Evolutionary conservation across 306 rosid genomes (phyloP), one percentile per base, ranked within the genome.

Genomic region (Dalbergia cultrata): DNA sequence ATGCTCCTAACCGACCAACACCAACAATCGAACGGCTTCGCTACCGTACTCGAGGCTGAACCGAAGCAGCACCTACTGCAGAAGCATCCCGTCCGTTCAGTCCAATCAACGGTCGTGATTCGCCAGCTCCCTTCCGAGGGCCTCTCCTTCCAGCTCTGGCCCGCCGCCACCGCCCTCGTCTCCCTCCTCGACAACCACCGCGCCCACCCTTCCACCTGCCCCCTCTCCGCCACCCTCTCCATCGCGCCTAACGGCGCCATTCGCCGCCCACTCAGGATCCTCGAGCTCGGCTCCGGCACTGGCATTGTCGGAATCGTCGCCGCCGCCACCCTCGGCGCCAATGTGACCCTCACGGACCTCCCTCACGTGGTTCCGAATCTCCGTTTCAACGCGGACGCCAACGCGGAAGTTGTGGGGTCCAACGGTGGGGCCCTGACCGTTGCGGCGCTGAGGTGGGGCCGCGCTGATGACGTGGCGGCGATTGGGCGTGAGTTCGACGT

Each of bases 91-190:
- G 79, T 95, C 83, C 85, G 35, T 62, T 95, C 98, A 70, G 87
- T 89, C 59, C 80, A 86, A 47, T 85, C 97, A 35, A 76, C 84
- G 44, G 58, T 95, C 47, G 45, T 70, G 53, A 93, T 90, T 87
- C 87, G 98, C 49, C 94, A 89, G 77, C 89, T 95, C 60, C 98
- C 94, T 8, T 91, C 97, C 4, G 89, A 91, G 72, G 98, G 99
- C 26, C 81, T 95, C 74, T 85, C 98, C 69, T 95, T 95, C 83
- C 97, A 95, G 92, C 96, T 95, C 77, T 93, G 99, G 99, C 98
- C 98, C 5, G 97, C 98, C 2, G 99, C 99, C 76, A 93, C 92
- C 61, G 31, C 97, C 5, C 88, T 95, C 68, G 93, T 95, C 81
- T 83, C 91, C 18, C 97, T 95, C 82, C 94, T 95, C 35, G 98